Percentiles rank a stretch among this genome's conserved stretches.
Evolutionary conservation across 1,284 basidiomycete genomes (phyloP).

Genomic region (Xerocomus minutiporus): DNA sequence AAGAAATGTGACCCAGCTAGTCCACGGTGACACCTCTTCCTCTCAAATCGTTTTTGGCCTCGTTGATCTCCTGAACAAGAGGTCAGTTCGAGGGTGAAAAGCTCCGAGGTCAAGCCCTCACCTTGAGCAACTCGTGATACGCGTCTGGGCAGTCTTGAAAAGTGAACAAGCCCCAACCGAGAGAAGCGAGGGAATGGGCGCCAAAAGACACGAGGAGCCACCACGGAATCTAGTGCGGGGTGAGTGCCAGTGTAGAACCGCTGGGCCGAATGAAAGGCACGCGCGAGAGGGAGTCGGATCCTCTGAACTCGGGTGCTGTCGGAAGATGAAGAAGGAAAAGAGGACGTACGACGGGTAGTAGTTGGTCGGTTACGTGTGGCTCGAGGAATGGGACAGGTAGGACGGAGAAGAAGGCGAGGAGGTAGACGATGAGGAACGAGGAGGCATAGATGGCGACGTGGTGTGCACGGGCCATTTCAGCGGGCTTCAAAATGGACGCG

Average conservation of each 20-base stretch:
- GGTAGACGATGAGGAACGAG: constrained; percentile 12
- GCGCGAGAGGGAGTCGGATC: background rate
- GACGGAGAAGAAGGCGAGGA: constrained; percentile 40
- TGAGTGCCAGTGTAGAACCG: background rate
- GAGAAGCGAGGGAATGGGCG: constrained; percentile 66
- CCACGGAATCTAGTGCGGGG: constrained; percentile 58
- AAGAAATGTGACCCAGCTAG: constrained; percentile 28
- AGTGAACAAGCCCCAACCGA: constrained; percentile 68
- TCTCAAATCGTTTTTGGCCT: constrained; percentile 68
- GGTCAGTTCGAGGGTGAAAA: no score
- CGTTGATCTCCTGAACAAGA: constrained; percentile 52
- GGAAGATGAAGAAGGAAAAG: background rate
- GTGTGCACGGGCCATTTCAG: constrained; percentile 23
- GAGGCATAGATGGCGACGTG: constrained; percentile 15
- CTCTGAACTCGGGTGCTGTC: background rate
- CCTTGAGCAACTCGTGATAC: constrained; percentile 62
- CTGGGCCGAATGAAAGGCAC: background rate
- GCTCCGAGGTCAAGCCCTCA: constrained; percentile 23
- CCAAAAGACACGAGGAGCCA: constrained; percentile 74
- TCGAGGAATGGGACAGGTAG: constrained; percentile 57
- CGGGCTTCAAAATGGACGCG: background rate
- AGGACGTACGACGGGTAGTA: constrained; percentile 48
- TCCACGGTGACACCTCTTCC: constrained; percentile 65
- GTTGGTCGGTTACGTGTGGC: constrained; percentile 38
- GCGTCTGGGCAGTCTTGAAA: constrained; percentile 75